phyloP scores from a whole-genome alignment of 2,329 filamentous ascomycete species.

The Monosporascus sp. region DNA sequence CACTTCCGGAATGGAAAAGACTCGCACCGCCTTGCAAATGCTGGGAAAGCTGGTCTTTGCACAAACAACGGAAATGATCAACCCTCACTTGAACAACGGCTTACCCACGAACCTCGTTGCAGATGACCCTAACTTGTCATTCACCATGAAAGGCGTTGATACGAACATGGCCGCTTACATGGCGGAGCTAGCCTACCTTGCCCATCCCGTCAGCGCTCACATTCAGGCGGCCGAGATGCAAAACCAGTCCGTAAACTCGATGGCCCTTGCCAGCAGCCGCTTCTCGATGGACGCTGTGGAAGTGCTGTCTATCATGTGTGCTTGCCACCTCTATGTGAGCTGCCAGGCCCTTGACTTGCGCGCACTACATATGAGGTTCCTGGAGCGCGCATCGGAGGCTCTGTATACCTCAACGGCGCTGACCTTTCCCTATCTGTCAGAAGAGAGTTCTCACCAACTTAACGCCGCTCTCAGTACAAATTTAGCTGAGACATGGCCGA shows the following conservation, averaged over 20 bases:
- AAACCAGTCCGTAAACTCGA: conserved; percentile 61
- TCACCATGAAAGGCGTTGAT: conserved; percentile 60
- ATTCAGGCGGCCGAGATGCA: conserved; percentile 62
- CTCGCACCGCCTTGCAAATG: conserved; percentile 42
- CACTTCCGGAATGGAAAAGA: conserved; percentile 61
- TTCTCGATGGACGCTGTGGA: conserved; percentile 52
- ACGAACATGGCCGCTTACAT: conserved; percentile 62
- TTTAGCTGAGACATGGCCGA: too few relatives aligned
- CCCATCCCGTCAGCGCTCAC: conserved; percentile 55
- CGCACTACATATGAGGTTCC: conserved; percentile 11
- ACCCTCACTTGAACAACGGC: conserved; percentile 51
- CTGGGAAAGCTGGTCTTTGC: conserved; percentile 58
- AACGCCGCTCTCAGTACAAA: too few relatives aligned
- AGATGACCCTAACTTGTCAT: conserved; percentile 54
- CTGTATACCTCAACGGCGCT: too few relatives aligned
- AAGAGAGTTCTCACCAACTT: not conserved
- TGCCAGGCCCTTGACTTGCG: conserved; percentile 15
- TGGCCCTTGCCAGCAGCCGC: conserved; percentile 54
- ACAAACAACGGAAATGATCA: conserved; percentile 58
- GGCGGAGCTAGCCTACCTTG: conserved; percentile 56
- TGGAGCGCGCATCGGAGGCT: conserved; percentile 3
- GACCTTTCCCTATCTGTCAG: not conserved
- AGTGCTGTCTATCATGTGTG: conserved; percentile 48
- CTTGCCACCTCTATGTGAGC: conserved; percentile 33
- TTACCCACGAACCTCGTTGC: conserved; percentile 56